phyloP scores from a whole-genome alignment of 768 basidiomycete genomes.

The Boletus tomentosulus region DNA sequence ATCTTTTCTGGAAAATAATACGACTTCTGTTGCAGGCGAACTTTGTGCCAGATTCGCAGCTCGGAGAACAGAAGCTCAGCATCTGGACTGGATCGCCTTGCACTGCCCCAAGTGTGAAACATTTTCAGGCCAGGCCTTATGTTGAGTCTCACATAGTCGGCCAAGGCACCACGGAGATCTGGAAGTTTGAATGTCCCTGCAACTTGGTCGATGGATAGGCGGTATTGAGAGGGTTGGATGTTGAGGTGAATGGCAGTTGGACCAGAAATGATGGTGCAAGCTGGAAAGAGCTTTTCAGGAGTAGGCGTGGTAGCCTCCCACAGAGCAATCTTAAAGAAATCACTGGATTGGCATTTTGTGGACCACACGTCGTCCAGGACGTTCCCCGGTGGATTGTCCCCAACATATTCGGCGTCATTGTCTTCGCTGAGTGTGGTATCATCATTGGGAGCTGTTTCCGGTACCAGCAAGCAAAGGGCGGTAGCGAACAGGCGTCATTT shows the following conservation, averaged over 20 bases:
- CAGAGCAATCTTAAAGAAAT: not conserved
- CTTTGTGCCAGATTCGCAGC: not conserved
- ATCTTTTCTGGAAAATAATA: not conserved
- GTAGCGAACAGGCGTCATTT: not conserved
- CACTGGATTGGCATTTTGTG: not conserved
- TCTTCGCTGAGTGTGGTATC: not conserved
- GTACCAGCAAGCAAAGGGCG: not conserved
- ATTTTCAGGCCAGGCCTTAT: not conserved
- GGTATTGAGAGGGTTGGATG: not conserved
- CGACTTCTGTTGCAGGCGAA: not conserved
- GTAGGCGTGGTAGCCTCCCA: too few species aligned
- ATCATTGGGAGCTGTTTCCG: not conserved
- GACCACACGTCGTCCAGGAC: not conserved
- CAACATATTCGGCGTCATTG: not conserved
- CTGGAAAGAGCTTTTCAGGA: not conserved
- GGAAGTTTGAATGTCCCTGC: not conserved
- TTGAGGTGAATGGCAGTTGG: not conserved
- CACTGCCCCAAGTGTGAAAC: not conserved
- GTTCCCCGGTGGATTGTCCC: not conserved
- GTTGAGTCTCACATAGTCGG: not conserved
- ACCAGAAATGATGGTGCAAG: not conserved
- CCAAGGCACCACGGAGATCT: not conserved
- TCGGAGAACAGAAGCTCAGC: not conserved
- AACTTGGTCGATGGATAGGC: not conserved
- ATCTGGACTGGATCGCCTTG: not conserved